Percentiles rank a stretch among this genome's conserved stretches.
Conservation (phyloP, 2,329 filamentous ascomycete genomes). For the Alternaria conjuncta region DNA sequence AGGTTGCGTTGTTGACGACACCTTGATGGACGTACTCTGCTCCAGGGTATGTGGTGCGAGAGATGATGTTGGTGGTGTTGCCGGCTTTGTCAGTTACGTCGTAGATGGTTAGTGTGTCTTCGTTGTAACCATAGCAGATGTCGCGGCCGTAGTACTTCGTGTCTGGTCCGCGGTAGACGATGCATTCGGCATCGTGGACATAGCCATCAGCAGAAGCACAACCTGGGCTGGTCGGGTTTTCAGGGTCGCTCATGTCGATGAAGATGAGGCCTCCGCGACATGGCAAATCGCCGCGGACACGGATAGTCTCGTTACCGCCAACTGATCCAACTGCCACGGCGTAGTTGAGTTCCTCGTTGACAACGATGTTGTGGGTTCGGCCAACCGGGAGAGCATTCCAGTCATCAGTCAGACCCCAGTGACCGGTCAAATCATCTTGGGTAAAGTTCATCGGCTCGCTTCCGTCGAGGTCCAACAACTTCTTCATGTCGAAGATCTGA, state of each 20-base stretch:
- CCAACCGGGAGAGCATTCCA: slow-evolving; percentile 34
- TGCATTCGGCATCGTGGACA: slow-evolving; percentile 66
- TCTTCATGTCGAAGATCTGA: slow-evolving; percentile 67
- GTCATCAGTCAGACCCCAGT: slow-evolving; percentile 18
- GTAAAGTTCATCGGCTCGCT: slow-evolving; percentile 33
- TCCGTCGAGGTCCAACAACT: slow-evolving; percentile 38
- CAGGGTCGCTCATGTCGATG: slow-evolving; percentile 61
- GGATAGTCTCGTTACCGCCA: slow-evolving; percentile 33
- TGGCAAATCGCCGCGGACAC: slow-evolving; percentile 30
- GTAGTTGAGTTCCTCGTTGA: slow-evolving; percentile 39
- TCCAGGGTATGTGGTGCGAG: slow-evolving; percentile 59
- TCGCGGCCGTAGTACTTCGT: slow-evolving; percentile 55
- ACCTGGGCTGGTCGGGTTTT: slow-evolving; percentile 59
- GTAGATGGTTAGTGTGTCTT: slow-evolving; percentile 57
- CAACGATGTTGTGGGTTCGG: slow-evolving; percentile 43
- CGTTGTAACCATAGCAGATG: slow-evolving; percentile 64
- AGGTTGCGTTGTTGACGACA: slow-evolving; percentile 31
- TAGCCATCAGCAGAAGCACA: slow-evolving; percentile 63
- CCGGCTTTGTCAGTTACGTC: slow-evolving; percentile 57
- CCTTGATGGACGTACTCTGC: slow-evolving; percentile 64
- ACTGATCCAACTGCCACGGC: slow-evolving; percentile 37
- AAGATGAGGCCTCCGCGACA: slow-evolving; percentile 63
- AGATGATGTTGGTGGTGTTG: slow-evolving; percentile 54
- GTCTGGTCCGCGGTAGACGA: slow-evolving; percentile 61
- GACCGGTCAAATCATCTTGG: slow-evolving; percentile 32